Evolutionary conservation across 2,329 filamentous ascomycete species (phyloP).

Genomic region (Aspergillus sp.): DNA sequence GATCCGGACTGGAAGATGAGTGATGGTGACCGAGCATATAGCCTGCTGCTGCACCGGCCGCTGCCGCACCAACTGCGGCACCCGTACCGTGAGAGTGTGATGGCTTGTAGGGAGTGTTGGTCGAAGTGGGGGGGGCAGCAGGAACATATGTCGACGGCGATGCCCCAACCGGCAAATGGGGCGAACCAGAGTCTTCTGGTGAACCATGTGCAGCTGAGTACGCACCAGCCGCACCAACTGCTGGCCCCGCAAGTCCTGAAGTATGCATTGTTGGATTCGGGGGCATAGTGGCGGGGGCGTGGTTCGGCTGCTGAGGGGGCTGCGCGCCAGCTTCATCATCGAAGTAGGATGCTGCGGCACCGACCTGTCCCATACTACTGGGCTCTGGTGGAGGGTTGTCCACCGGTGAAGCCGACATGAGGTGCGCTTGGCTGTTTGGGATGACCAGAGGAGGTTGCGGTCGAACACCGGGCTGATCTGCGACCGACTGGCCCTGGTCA

Average conservation of each 20-base stretch:
- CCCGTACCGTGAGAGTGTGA: constrained; percentile 32
- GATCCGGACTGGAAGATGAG: constrained; percentile 26
- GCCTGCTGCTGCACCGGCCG: constrained; percentile 42
- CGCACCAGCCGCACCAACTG: constrained; percentile 32
- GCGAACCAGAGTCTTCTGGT: constrained; percentile 19
- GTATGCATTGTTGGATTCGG: constrained; percentile 29
- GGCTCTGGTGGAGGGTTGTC: constrained; percentile 59
- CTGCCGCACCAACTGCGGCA: constrained; percentile 37
- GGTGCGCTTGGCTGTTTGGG: constrained; percentile 55
- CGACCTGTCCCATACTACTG: constrained; percentile 46
- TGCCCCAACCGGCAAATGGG: constrained; percentile 14
- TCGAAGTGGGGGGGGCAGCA: constrained; percentile 2
- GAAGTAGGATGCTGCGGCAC: constrained; percentile 60
- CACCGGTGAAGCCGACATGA: constrained; percentile 52
- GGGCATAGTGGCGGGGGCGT: constrained; percentile 20
- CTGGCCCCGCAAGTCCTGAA: constrained; percentile 29
- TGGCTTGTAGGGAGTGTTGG: constrained; percentile 20
- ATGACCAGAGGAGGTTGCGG: constrained; percentile 54
- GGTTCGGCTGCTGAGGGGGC: constrained; percentile 11
- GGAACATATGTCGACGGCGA: constrained; percentile 20
- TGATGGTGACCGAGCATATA: constrained; percentile 39
- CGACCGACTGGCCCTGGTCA: constrained; percentile 61
- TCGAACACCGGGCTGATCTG: constrained; percentile 59
- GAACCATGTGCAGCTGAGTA: constrained; percentile 41
- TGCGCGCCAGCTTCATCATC: constrained; percentile 22